phyloP scores from a whole-genome alignment of 2,329 filamentous ascomycete species.

The Blastomyces silverae region DNA sequence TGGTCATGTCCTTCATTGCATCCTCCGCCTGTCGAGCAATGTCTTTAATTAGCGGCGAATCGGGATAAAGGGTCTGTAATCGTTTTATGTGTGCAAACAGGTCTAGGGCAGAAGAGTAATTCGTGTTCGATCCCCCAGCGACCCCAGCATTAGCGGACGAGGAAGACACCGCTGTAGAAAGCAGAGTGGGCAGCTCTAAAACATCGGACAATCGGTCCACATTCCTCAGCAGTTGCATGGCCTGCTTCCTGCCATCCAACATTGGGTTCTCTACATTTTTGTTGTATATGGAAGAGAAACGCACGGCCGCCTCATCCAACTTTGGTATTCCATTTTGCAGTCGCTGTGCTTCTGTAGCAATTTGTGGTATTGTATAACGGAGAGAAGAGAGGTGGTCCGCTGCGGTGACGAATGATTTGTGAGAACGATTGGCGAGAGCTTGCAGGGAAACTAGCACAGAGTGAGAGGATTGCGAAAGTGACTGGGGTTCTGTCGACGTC shows the following conservation, averaged over 20 bases:
- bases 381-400: conserved; percentile 70
- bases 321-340: conserved; percentile 67
- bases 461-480: conserved; percentile 72
- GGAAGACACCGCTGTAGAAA: conserved; percentile 62
- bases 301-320: conserved; percentile 69
- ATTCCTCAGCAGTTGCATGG: conserved; percentile 75
- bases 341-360: conserved; percentile 59
- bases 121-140: conserved; percentile 49
- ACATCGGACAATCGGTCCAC: conserved; percentile 85
- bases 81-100: conserved; percentile 89
- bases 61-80: conserved; percentile 72
- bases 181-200: conserved; percentile 76
- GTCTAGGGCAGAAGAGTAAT: conserved; percentile 84
- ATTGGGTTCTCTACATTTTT: conserved; percentile 63
- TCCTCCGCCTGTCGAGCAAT: conserved; percentile 72
- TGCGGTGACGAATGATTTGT: conserved; percentile 76
- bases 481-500: conserved; percentile 66
- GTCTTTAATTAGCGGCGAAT: conserved; percentile 65
- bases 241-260: conserved; percentile 67
- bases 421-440: conserved; percentile 78
- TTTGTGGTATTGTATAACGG: conserved; percentile 59
- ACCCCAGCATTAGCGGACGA: conserved; percentile 35
- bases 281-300: conserved; percentile 77
- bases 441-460: conserved; percentile 77
- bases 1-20: conserved; percentile 81